Percentiles rank a stretch among this genome's conserved stretches.
Conservation (phyloP, 306 rosid species). For the Abrus pulchellus region DNA sequence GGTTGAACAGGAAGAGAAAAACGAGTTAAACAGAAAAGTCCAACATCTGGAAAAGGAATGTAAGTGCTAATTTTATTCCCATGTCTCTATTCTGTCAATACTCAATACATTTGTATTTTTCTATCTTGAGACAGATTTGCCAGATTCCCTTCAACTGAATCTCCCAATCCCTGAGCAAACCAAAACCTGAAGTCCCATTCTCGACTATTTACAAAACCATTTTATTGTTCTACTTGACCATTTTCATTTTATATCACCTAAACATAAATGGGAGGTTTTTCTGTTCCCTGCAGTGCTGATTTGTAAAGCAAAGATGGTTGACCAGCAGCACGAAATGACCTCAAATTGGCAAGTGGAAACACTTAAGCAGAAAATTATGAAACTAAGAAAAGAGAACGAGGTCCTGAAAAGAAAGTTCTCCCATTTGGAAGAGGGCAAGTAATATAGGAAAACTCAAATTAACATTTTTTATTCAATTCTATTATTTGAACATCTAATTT, state of each 20-base stretch:
- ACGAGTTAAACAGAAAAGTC: conserved; percentile 57
- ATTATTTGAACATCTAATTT: too few species aligned
- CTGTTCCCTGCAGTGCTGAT: conserved; percentile 63
- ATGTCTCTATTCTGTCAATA: not conserved
- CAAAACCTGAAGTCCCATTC: not conserved
- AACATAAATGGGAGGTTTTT: conserved; percentile 17
- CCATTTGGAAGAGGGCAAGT: conserved; percentile 45
- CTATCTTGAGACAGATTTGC: not conserved
- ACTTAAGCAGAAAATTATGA: conserved; percentile 74
- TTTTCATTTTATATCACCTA: conserved; percentile 33
- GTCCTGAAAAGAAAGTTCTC: conserved; percentile 68
- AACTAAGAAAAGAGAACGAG: conserved; percentile 75
- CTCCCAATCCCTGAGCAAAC: not conserved
- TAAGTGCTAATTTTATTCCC: conserved; percentile 49
- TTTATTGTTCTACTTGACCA: conserved; percentile 32
- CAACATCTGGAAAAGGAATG: conserved; percentile 78
- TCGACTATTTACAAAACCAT: not conserved
- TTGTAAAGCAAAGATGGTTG: conserved; percentile 67
- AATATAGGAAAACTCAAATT: conserved; percentile 6
- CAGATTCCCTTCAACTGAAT: conserved; percentile 4
- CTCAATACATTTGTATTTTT: not conserved
- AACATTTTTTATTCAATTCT: not conserved
- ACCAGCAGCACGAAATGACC: conserved; percentile 67
- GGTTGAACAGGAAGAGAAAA: conserved; percentile 82
- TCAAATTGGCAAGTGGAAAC: conserved; percentile 71